Conservation (phyloP, 2,329 filamentous ascomycete genomes). For the Sporothrix mexicana region DNA sequence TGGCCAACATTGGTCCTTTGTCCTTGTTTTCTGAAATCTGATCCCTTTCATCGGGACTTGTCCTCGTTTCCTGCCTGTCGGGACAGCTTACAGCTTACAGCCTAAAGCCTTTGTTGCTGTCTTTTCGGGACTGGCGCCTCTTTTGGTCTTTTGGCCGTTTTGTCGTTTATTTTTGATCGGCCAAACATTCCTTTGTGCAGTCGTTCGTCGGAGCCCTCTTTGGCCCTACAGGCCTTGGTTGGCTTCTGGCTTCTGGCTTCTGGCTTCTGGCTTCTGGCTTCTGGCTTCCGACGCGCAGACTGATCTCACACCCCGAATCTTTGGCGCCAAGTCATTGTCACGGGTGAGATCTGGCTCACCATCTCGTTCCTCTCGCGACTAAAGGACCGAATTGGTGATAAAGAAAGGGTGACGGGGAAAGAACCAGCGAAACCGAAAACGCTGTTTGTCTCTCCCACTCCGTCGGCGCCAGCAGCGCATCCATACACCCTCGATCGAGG, state of each 20-base stretch:
- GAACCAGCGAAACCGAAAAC: neutral
- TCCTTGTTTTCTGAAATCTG: no score
- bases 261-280: no score
- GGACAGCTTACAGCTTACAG: neutral
- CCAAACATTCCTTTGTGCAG: neutral
- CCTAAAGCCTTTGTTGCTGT: neutral
- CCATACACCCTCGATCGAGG: neutral
- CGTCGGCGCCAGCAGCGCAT: neutral
- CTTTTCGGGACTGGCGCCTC: neutral
- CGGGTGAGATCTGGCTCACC: slow-evolving; percentile 4
- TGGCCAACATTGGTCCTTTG: no score
- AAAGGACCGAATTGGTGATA: slow-evolving; percentile 1
- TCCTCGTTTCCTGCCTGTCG: slow-evolving; percentile 15
- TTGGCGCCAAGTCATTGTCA: neutral
- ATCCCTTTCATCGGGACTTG: neutral
- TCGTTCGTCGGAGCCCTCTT: neutral
- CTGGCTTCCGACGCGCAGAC: no score
- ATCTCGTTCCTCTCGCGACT: neutral
- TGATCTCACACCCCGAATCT: no score
- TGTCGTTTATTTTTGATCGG: no score
- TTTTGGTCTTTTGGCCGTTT: neutral
- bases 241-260: no score
- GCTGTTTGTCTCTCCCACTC: neutral
- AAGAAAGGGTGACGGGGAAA: neutral
- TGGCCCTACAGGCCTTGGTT: neutral